Evolutionary conservation across 2,329 filamentous ascomycete genomes (phyloP).

Genomic region (Hawksworthiomyces lignivorus): DNA sequence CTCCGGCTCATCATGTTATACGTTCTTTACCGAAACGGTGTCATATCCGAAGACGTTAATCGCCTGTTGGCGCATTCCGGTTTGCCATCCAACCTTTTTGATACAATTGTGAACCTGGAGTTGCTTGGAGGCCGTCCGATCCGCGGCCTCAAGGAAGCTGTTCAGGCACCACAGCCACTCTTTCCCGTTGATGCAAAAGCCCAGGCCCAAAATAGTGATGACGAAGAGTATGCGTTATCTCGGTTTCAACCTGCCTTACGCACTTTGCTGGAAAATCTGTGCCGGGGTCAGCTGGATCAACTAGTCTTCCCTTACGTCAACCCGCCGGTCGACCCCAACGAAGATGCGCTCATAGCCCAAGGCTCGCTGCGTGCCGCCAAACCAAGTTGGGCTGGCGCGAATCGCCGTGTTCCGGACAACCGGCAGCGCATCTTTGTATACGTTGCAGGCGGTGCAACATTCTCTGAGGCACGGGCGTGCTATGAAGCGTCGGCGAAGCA

Average conservation of each 20-base stretch:
- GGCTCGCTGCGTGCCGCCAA: slow-evolving; percentile 84
- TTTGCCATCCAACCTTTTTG: slow-evolving; percentile 65
- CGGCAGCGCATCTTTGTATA: slow-evolving; percentile 88
- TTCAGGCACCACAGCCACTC: slow-evolving; percentile 55
- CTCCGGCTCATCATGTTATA: slow-evolving; percentile 82
- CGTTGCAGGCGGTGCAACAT: slow-evolving; percentile 91
- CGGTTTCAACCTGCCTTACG: slow-evolving; percentile 79
- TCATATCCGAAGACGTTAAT: slow-evolving; percentile 75
- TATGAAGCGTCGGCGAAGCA: slow-evolving; percentile 73
- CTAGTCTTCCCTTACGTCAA: slow-evolving; percentile 65
- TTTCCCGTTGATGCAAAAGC: slow-evolving; percentile 59
- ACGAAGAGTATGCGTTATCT: slow-evolving; percentile 78
- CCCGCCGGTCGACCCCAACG: slow-evolving; percentile 56
- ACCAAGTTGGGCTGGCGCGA: slow-evolving; percentile 87
- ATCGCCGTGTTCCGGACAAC: slow-evolving; percentile 67
- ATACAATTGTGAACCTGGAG: slow-evolving; percentile 69
- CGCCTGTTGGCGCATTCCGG: slow-evolving; percentile 78
- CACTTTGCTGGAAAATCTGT: slow-evolving; percentile 69
- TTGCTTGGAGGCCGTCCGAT: slow-evolving; percentile 70
- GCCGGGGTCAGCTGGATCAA: slow-evolving; percentile 59
- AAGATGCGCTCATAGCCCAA: slow-evolving; percentile 50
- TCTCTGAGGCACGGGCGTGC: slow-evolving; percentile 80
- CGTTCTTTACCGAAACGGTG: slow-evolving; percentile 75
- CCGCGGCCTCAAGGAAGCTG: slow-evolving; percentile 65
- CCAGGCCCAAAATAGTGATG: slow-evolving; percentile 32